Percentiles rank a stretch among this genome's conserved stretches.
Conservation (phyloP, 768 basidiomycete species). For the Lentinula sp. region DNA sequence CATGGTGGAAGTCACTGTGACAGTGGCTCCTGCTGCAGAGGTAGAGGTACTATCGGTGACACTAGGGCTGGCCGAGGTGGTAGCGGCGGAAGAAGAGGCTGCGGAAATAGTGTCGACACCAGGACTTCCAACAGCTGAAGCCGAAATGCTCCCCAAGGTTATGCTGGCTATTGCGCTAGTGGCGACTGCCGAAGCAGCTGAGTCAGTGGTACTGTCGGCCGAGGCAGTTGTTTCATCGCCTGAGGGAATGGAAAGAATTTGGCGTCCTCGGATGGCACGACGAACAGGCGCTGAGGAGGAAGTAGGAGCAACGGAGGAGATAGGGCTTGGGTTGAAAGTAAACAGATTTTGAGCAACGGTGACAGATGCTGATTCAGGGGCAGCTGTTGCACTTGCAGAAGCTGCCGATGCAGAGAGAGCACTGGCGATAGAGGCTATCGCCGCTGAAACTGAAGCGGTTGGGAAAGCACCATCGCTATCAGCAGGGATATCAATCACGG, state of each 20-base stretch:
- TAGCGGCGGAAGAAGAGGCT: not conserved
- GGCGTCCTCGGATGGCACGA: not conserved
- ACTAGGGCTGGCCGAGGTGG: not conserved
- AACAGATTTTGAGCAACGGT: not conserved
- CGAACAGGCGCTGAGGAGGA: not conserved
- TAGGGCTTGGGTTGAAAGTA: not conserved
- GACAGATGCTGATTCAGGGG: not conserved
- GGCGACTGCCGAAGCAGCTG: not conserved
- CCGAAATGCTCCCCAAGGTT: not conserved
- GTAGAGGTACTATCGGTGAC: not conserved
- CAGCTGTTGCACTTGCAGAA: not conserved
- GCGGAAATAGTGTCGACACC: not conserved
- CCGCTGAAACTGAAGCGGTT: not conserved
- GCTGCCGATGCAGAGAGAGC: not conserved
- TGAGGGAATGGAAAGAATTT: not conserved
- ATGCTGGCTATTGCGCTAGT: not conserved
- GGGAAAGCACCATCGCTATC: not conserved
- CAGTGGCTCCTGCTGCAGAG: not conserved
- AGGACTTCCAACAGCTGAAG: not conserved
- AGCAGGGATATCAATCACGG: not conserved
- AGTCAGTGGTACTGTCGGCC: not conserved
- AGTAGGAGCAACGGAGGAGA: not conserved
- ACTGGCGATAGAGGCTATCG: not conserved
- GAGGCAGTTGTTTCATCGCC: not conserved
- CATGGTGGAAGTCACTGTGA: slow-evolving; percentile 3